Evolutionary conservation across 2,329 filamentous ascomycete genomes (phyloP).

Genomic region (Trichothecium roseum): DNA sequence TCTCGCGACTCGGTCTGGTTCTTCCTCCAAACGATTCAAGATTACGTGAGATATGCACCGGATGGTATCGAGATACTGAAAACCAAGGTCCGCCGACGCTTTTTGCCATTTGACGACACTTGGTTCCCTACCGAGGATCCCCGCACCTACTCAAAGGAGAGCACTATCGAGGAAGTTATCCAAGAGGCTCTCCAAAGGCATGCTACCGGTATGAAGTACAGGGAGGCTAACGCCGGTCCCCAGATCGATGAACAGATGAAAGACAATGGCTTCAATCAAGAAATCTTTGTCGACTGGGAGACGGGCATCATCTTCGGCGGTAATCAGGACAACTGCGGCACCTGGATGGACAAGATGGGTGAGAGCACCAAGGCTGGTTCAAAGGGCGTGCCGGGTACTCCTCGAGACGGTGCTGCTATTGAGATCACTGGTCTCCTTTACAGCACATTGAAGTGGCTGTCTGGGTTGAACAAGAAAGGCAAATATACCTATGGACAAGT

Average conservation of each 20-base stretch:
- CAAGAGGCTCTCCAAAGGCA: constrained; percentile 91
- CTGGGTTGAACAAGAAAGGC: constrained; percentile 53
- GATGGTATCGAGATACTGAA: constrained; percentile 64
- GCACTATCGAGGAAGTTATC: constrained; percentile 78
- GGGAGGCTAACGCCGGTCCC: constrained; percentile 87
- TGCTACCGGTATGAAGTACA: constrained; percentile 80
- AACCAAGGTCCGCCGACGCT: constrained; percentile 70
- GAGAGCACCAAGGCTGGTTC: constrained; percentile 83
- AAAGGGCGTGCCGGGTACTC: constrained; percentile 92
- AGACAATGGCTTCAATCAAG: constrained; percentile 82
- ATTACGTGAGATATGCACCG: constrained; percentile 76
- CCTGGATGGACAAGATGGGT: constrained; percentile 99
- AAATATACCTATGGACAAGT: constrained; percentile 67
- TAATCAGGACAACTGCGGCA: constrained; percentile 90
- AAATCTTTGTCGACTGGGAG: constrained; percentile 87
- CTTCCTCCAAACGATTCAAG: constrained; percentile 91
- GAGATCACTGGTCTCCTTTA: constrained; percentile 93
- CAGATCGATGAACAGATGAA: constrained; percentile 88
- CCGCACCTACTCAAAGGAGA: constrained; percentile 75
- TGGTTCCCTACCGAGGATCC: constrained; percentile 79
- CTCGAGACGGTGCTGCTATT: constrained; percentile 86
- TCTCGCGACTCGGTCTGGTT: constrained; percentile 97
- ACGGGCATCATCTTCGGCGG: constrained; percentile 84
- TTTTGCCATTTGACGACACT: constrained; percentile 90
- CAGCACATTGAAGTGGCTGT: constrained; percentile 77